These are phyloP conservation scores for Saitozyma sp. DNA, from an alignment of 768 basidiomycete genomes.

Conservation along the genomic window DNA sequence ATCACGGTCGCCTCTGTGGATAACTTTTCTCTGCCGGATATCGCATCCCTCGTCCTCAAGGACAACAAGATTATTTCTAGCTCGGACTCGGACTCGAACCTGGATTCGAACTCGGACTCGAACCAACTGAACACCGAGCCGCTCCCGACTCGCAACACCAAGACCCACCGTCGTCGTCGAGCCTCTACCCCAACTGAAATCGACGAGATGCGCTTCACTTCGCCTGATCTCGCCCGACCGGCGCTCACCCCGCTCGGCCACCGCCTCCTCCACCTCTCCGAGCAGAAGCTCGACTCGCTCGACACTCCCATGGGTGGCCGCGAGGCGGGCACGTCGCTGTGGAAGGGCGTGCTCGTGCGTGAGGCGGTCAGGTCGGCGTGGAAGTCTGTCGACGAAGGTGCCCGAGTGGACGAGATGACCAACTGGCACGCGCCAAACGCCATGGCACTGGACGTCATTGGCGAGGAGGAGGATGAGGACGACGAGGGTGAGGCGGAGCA, in stretches of 20 bases:
- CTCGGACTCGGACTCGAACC: too few species aligned
- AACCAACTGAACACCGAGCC: too few species aligned
- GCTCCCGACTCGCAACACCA: neutral
- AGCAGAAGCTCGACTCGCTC: conserved; percentile 34
- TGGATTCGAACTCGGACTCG: too few species aligned
- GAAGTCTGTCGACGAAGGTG: conserved; percentile 35
- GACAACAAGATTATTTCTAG: neutral
- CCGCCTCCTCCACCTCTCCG: conserved; percentile 39
- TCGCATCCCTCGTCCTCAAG: neutral
- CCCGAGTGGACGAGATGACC: conserved; percentile 18
- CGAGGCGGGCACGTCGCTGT: conserved; percentile 24
- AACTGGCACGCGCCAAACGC: conserved; percentile 31
- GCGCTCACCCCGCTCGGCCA: conserved; percentile 39
- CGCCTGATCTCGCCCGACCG: conserved; percentile 23
- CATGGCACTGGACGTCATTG: conserved; percentile 40
- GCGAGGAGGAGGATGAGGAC: conserved; percentile 33
- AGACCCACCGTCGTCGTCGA: neutral
- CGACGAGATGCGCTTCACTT: conserved; percentile 36
- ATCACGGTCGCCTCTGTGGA: neutral
- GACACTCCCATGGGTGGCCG: conserved; percentile 17
- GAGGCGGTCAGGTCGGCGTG: conserved; percentile 41
- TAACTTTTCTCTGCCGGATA: neutral
- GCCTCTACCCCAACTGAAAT: neutral
- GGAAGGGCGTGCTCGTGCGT: conserved; percentile 33
- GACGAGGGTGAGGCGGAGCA: conserved; percentile 8